Base-by-base conservation (phyloP, 768 basidiomycete genomes). In the Pisolithus microcarpus region DNA sequence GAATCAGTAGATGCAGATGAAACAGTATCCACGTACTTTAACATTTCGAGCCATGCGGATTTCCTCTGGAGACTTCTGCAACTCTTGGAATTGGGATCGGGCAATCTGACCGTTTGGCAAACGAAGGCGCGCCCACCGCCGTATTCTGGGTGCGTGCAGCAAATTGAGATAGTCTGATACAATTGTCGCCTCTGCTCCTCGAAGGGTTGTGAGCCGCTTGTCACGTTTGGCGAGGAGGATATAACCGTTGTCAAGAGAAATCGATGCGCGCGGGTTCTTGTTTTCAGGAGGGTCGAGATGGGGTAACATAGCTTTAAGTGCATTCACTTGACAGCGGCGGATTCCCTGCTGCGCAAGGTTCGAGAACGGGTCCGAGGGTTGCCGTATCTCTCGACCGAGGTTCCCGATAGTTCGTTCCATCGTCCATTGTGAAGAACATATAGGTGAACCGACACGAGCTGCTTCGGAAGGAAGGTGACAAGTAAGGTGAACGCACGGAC, bases 371-470 rank as follows among this genome's bases (percentile, higher is more conserved):
- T n/a, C n/a, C n/a, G n/a, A n/a, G n/a, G n/a, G n/a, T n/a, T n/a
- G n/a, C n/a, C n/a, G n/a, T n/a, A n/a, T n/a, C n/a, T n/a, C n/a
- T n/a, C n/a, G n/a, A n/a, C n/a, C 63, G 34, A 65, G 57, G 23
- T 57, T 61, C 5, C 65, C 56, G 30, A 67, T 61, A 8, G 40
- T n/a, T 50, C 48, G 43, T 38, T 67, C 61, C 48, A 69, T 53
- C 1, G 58, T 60, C 60, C 61, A 70, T 40, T 69, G 66, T 11
- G 68, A 46, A 42, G 56, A 60, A n/a, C 51, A 55, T 10, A 51
- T 47, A 13, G 52, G 50, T 0, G 64, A 63, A 4, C 65, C 61
- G 52, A 56, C 8, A 10, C 13, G 21, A 13, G 18, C 40, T 7
- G 40, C 40, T 42, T 42, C 21, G 2, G 23, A 42, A 21, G 40